These are phyloP conservation scores for Phanerochaete sordida DNA, from an alignment of 768 basidiomycete species.

Conservation along the genomic window DNA sequence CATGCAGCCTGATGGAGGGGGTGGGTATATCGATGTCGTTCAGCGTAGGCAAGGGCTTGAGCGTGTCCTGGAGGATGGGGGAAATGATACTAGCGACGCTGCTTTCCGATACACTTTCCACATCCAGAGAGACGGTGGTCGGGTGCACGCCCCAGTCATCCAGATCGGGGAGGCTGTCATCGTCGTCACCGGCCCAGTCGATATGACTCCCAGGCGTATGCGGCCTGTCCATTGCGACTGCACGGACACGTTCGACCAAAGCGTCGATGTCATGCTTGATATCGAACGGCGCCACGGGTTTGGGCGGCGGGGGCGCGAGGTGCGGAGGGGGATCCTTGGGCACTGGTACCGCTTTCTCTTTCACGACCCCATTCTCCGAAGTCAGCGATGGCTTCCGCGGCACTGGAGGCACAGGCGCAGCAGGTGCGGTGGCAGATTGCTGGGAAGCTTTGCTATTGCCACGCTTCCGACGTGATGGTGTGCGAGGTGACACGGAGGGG, in stretches of 20 bases:
- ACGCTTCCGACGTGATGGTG: slow-evolving; percentile 47
- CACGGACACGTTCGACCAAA: slow-evolving; percentile 73
- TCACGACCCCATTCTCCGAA: slow-evolving; percentile 15
- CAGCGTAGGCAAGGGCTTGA: slow-evolving; percentile 57
- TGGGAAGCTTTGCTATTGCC: slow-evolving; percentile 32
- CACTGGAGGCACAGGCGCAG: slow-evolving; percentile 9
- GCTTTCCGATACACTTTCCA: not conserved
- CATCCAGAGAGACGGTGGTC: slow-evolving; percentile 11
- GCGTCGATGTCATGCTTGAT: slow-evolving; percentile 66
- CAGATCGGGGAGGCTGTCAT: slow-evolving; percentile 74
- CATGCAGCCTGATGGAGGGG: slow-evolving; percentile 10
- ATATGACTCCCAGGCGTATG: slow-evolving; percentile 76
- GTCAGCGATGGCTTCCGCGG: slow-evolving; percentile 18
- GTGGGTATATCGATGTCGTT: slow-evolving; percentile 19
- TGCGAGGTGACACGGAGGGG: slow-evolving; percentile 33
- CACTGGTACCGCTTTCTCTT: slow-evolving; percentile 20
- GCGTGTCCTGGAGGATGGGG: slow-evolving; percentile 61
- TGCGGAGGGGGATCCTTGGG: slow-evolving; percentile 63
- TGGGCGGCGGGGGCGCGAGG: slow-evolving; percentile 31
- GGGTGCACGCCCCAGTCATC: slow-evolving; percentile 81
- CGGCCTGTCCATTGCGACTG: slow-evolving; percentile 69
- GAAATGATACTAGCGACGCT: slow-evolving; percentile 40
- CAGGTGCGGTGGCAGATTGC: slow-evolving; percentile 10
- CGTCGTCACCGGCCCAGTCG: slow-evolving; percentile 89
- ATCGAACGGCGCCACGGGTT: slow-evolving; percentile 37